A percentile compares a stretch with the other conserved stretches of the same genome.
phyloP scores from a whole-genome alignment of 306 rosid genomes.

The Ormosia semicastrata region DNA sequence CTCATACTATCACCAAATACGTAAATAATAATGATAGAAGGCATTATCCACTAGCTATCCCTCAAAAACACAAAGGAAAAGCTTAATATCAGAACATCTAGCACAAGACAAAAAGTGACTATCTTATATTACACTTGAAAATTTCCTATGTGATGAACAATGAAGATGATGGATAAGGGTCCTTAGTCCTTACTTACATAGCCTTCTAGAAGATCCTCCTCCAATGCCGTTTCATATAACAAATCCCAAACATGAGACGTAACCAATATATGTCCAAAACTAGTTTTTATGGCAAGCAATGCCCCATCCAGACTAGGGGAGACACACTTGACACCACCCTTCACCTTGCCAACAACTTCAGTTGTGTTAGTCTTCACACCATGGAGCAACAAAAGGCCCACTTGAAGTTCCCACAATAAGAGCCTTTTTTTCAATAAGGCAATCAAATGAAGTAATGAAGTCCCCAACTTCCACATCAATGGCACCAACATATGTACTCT shows the following conservation, averaged over 20 bases:
- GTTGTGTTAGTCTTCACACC: constrained; percentile 50
- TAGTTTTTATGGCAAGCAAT: constrained; percentile 55
- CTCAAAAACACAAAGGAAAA: neutral
- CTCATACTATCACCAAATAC: neutral
- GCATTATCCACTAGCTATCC: neutral
- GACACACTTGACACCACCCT: constrained; percentile 75
- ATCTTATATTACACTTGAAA: too few species aligned
- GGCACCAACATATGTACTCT: constrained; percentile 35
- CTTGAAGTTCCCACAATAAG: constrained; percentile 68
- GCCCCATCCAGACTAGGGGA: constrained; percentile 98
- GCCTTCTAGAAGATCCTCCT: constrained; percentile 41
- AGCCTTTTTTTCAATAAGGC: constrained; percentile 89
- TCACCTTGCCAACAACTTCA: constrained; percentile 75
- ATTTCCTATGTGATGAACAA: neutral
- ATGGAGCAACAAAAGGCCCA: constrained; percentile 64
- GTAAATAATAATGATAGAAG: neutral
- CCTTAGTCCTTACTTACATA: constrained; percentile 75
- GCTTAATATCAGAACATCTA: neutral
- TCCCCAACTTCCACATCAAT: constrained; percentile 71
- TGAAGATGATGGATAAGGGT: constrained; percentile 25
- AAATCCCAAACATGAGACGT: constrained; percentile 95
- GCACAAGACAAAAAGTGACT: too few species aligned
- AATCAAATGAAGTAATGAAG: constrained; percentile 67
- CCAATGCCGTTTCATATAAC: constrained; percentile 64
- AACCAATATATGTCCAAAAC: constrained; percentile 64